Evolutionary conservation across 768 basidiomycete genomes (phyloP).

Genomic region (Boletus reticuloceps): DNA sequence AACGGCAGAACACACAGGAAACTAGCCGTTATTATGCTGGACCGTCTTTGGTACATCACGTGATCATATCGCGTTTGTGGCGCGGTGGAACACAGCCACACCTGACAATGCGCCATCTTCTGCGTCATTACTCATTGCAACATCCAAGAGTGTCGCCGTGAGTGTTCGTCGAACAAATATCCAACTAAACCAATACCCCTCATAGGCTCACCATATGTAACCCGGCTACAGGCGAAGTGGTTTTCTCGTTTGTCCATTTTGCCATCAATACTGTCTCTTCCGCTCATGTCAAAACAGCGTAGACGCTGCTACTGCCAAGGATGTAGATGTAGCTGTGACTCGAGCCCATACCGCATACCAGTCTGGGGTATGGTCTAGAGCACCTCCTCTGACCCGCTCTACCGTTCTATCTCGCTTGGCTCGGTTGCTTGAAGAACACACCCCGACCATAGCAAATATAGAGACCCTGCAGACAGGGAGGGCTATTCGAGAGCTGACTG

Average conservation of each 20-base stretch:
- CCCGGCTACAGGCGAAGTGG: slow-evolving; percentile 62
- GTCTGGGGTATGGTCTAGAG: slow-evolving; percentile 71
- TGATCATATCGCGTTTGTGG: slow-evolving; percentile 28
- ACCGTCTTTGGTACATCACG: slow-evolving; percentile 6
- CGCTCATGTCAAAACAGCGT: slow-evolving; percentile 41
- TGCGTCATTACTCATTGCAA: slow-evolving; percentile 2
- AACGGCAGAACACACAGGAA: not conserved
- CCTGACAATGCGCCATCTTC: slow-evolving; percentile 2
- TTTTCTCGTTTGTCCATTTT: slow-evolving; percentile 56
- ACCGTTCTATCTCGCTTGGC: slow-evolving; percentile 65
- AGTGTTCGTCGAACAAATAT: too few species aligned
- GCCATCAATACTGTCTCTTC: slow-evolving; percentile 34
- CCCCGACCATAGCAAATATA: slow-evolving; percentile 57
- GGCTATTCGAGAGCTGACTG: slow-evolving; percentile 80
- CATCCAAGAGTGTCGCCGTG: too few species aligned
- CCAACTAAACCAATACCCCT: too few species aligned
- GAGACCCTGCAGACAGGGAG: slow-evolving; percentile 80
- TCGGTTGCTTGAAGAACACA: slow-evolving; percentile 51
- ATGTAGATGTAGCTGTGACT: slow-evolving; percentile 50
- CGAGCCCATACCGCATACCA: slow-evolving; percentile 58
- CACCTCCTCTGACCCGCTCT: slow-evolving; percentile 58
- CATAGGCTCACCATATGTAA: slow-evolving; percentile 55
- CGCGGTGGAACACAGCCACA: slow-evolving; percentile 19
- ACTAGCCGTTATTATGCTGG: not conserved
- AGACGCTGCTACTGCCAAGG: slow-evolving; percentile 46